These are phyloP conservation scores for Wickerhamiella brachini DNA, from an alignment of 805 yeast species.

Conservation along the genomic window DNA sequence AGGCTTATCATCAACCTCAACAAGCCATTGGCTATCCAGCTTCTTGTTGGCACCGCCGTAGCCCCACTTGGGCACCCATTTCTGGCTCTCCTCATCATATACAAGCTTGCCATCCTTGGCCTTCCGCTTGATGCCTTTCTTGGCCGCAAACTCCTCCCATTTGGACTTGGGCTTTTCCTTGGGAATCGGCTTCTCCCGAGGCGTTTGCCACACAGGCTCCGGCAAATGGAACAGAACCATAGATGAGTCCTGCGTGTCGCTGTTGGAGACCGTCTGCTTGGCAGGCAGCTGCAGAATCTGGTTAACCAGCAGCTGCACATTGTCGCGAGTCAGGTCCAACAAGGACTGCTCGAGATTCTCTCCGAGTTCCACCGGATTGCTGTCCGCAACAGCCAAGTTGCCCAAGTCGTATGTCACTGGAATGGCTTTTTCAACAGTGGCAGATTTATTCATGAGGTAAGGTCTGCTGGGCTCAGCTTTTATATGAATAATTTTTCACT, in stretches of 20 bases:
- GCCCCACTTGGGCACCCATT: slow-evolving; percentile 99
- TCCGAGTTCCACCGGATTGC: slow-evolving; percentile 65
- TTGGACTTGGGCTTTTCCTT: slow-evolving; percentile 83
- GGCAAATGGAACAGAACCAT: slow-evolving; percentile 80
- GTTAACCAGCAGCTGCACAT: slow-evolving; percentile 79
- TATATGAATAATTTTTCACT: neutral
- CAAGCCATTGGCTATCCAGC: slow-evolving; percentile 85
- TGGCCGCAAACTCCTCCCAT: slow-evolving; percentile 95
- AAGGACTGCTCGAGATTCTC: slow-evolving; percentile 41
- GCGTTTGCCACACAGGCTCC: slow-evolving; percentile 64
- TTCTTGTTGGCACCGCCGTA: slow-evolving; percentile 85
- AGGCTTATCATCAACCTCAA: slow-evolving; percentile 73
- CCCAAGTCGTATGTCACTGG: slow-evolving; percentile 87
- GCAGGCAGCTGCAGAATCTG: slow-evolving; percentile 84
- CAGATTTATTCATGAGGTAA: slow-evolving; percentile 8
- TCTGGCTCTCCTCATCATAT: slow-evolving; percentile 75
- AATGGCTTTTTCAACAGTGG: slow-evolving; percentile 66
- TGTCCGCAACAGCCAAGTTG: slow-evolving; percentile 76
- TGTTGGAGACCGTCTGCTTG: slow-evolving; percentile 51
- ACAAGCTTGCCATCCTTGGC: slow-evolving; percentile 81
- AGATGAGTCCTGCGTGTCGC: slow-evolving; percentile 50
- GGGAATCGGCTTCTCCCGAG: slow-evolving; percentile 93
- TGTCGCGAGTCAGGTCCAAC: slow-evolving; percentile 65
- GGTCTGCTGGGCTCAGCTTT: neutral
- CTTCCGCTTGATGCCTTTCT: slow-evolving; percentile 86